Evolutionary conservation across 139 green algal species (phyloP).

Genomic region (Coelastrella sp.): DNA sequence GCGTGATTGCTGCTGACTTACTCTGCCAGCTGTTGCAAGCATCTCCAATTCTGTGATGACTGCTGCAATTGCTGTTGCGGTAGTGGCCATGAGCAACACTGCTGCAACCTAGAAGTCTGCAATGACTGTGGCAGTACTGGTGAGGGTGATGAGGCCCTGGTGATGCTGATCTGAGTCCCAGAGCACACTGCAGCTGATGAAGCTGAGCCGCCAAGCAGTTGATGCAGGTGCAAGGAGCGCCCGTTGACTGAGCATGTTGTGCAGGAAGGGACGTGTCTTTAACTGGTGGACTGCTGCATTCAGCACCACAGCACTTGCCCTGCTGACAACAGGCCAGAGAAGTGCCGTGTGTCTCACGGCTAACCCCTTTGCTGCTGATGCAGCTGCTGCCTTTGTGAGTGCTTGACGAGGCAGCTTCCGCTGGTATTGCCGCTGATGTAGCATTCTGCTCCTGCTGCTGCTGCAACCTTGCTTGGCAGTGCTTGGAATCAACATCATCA

Average conservation of each 20-base stretch:
- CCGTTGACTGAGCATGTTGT: background rate
- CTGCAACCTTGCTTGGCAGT: too few relatives aligned
- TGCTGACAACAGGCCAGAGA: too few relatives aligned
- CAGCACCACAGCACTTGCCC: background rate
- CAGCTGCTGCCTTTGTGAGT: too few relatives aligned
- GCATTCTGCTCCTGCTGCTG: too few relatives aligned
- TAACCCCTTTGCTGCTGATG: too few relatives aligned
- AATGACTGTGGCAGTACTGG: background rate
- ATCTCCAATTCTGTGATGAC: background rate
- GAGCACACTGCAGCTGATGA: background rate
- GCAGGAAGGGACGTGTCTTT: too few relatives aligned
- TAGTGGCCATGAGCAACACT: background rate
- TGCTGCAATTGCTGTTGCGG: background rate
- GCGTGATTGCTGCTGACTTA: background rate
- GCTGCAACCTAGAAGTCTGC: background rate
- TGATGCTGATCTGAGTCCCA: too few relatives aligned
- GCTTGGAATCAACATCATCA: too few relatives aligned
- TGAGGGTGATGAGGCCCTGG: background rate
- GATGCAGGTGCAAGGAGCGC: background rate
- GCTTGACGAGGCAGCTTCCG: too few relatives aligned
- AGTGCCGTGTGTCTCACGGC: too few relatives aligned
- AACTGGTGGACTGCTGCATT: background rate
- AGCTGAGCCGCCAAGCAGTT: background rate
- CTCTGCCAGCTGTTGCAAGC: background rate
- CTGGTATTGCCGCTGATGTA: too few relatives aligned